These are phyloP conservation scores for Mucor saturninus DNA, from an alignment of 371 early-diverging fungal species.

Conservation along the genomic window DNA sequence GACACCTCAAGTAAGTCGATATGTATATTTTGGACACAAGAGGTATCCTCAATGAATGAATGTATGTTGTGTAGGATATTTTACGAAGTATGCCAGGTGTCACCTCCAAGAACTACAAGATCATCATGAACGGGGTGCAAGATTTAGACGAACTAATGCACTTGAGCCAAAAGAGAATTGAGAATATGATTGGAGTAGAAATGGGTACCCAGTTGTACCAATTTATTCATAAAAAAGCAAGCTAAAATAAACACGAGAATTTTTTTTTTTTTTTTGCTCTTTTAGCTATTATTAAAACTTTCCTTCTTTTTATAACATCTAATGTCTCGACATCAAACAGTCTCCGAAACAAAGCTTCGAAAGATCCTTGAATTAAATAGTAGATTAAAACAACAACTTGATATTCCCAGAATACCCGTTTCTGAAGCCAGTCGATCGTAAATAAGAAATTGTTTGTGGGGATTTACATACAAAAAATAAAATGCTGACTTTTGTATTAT, in stretches of 20 bases:
- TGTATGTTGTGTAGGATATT: conserved; percentile 57
- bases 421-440: conserved; percentile 69
- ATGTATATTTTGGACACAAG: not conserved
- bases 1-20: conserved; percentile 63
- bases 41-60: not conserved
- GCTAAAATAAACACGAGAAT: conserved; percentile 4
- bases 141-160: conserved; percentile 67
- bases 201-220: conserved; percentile 53
- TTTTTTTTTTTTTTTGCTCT: conserved; percentile 3
- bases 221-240: conserved; percentile 54
- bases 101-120: conserved; percentile 74
- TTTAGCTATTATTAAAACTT: not conserved
- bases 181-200: conserved; percentile 62
- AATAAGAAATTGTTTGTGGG: conserved; percentile 11
- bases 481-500: not conserved
- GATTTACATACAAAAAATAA: not conserved
- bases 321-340: conserved; percentile 38
- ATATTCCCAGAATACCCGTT: conserved; percentile 79
- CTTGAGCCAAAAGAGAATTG: conserved; percentile 48
- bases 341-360: conserved; percentile 76
- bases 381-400: conserved; percentile 81
- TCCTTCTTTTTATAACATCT: not conserved
- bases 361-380: conserved; percentile 79
- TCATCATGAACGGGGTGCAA: conserved; percentile 68
- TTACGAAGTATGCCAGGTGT: conserved; percentile 87